Evolutionary conservation across 371 early-diverging fungal species (phyloP).

Genomic region (Basidiobolus meristosporus): DNA sequence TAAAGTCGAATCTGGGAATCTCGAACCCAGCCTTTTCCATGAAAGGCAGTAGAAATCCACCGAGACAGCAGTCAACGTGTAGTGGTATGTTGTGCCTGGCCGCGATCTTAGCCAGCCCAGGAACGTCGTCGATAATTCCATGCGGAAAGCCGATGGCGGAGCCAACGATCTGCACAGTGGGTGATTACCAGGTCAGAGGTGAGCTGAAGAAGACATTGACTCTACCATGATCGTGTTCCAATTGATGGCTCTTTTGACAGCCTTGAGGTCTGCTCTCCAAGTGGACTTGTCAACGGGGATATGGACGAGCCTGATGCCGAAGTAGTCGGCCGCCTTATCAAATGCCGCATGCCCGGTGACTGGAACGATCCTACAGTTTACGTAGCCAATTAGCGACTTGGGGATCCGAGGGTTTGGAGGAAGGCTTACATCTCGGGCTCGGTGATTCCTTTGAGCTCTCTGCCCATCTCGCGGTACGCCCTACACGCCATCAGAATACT

Average conservation of each 20-base stretch:
- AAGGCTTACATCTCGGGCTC: conserved; percentile 90
- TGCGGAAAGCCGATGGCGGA: conserved; percentile 88
- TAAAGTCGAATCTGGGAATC: conserved; percentile 71
- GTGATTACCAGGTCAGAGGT: too few relatives aligned
- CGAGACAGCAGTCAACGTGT: conserved; percentile 93
- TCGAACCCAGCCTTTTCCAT: conserved; percentile 80
- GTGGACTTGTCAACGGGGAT: conserved; percentile 69
- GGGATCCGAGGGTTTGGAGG: too few relatives aligned
- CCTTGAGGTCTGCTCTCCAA: conserved; percentile 49
- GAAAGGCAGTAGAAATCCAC: conserved; percentile 90
- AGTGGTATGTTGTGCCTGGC: conserved; percentile 61
- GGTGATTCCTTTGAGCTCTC: conserved; percentile 46
- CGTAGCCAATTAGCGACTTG: too few relatives aligned
- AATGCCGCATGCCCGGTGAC: conserved; percentile 88
- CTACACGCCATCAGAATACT: conserved; percentile 86
- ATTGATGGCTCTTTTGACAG: conserved; percentile 61
- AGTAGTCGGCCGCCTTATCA: conserved; percentile 85
- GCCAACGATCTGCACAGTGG: too few relatives aligned
- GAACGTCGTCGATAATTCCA: conserved; percentile 85
- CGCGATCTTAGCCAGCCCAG: conserved; percentile 61
- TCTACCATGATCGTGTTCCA: conserved; percentile 81
- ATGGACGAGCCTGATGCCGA: conserved; percentile 66
- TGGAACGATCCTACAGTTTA: too few relatives aligned
- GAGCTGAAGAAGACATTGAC: too few relatives aligned
- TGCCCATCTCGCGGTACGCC: conserved; percentile 66